Conservation (phyloP, 2,329 filamentous ascomycete species). For the Chaetomiaceae sp. region DNA sequence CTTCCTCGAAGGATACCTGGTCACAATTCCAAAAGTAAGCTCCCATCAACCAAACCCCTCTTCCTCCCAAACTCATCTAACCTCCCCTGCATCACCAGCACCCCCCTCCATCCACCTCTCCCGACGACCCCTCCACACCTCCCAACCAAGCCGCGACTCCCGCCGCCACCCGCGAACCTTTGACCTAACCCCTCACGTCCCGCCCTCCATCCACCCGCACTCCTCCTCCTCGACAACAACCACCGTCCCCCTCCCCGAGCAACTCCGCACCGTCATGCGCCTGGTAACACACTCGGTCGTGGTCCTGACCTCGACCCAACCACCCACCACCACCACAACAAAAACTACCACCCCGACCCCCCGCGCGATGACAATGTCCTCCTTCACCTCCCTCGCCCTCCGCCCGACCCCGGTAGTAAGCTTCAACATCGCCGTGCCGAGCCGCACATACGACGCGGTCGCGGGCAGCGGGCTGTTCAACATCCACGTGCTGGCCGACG, state of each 20-base stretch:
- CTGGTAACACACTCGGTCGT: conserved; percentile 51
- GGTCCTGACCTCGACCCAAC: conserved; percentile 47
- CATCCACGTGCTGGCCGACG: conserved; percentile 49
- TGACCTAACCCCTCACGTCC: conserved; percentile 27
- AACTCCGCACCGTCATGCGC: conserved; percentile 50
- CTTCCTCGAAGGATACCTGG: not conserved
- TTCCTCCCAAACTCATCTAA: not conserved
- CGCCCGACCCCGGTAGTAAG: conserved; percentile 47
- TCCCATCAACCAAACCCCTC: not conserved
- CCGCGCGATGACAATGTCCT: conserved; percentile 56
- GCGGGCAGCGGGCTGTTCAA: conserved; percentile 43
- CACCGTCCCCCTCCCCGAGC: conserved; percentile 31
- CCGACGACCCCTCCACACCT: conserved; percentile 10
- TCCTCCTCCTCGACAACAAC: conserved; percentile 12
- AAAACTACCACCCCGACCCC: conserved; percentile 26
- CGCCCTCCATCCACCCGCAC: conserved; percentile 35
- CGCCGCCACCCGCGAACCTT: conserved; percentile 9
- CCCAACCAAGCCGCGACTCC: not conserved
- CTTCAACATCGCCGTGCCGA: conserved; percentile 55
- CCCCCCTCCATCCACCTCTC: not conserved
- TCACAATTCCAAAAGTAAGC: not conserved
- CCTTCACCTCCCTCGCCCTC: conserved; percentile 52
- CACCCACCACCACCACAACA: conserved; percentile 9
- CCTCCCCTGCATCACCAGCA: not conserved
- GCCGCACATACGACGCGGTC: conserved; percentile 51